A percentile compares a stretch with the other conserved stretches of the same genome.
Conservation (phyloP, 2,329 filamentous ascomycete species). For the Sclerotinia sclerotiorum region DNA sequence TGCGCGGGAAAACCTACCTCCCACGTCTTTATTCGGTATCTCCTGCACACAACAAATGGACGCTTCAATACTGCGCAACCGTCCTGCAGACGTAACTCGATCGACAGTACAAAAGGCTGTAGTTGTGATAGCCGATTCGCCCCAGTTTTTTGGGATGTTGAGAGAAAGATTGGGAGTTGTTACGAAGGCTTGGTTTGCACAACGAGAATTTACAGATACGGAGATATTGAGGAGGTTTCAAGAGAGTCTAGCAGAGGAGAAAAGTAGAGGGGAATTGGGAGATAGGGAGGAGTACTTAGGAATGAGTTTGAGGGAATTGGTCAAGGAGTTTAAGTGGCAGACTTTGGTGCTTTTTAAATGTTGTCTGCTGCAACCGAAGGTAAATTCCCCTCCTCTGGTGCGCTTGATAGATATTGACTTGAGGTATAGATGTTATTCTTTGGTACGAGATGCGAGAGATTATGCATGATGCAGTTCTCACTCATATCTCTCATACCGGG, state of each 20-base stretch:
- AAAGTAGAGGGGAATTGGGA: slow-evolving; percentile 62
- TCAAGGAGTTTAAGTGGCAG: slow-evolving; percentile 93
- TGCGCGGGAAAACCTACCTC: slow-evolving; percentile 52
- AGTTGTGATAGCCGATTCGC: slow-evolving; percentile 89
- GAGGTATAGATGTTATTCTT: slow-evolving; percentile 90
- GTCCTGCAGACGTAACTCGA: slow-evolving; percentile 87
- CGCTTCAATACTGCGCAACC: slow-evolving; percentile 70
- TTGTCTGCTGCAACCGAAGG: slow-evolving; percentile 90
- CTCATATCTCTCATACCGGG: slow-evolving; percentile 93
- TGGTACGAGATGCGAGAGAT: slow-evolving; percentile 87
- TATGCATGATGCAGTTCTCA: slow-evolving; percentile 99
- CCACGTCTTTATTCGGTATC: slow-evolving; percentile 90
- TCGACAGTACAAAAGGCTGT: slow-evolving; percentile 98
- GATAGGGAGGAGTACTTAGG: slow-evolving; percentile 87
- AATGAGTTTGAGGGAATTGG: slow-evolving; percentile 82
- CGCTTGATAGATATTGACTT: slow-evolving; percentile 17
- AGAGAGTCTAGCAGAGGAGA: slow-evolving; percentile 75
- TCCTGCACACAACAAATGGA: slow-evolving; percentile 92
- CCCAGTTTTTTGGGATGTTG: slow-evolving; percentile 85
- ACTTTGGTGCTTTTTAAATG: slow-evolving; percentile 93
- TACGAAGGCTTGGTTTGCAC: slow-evolving; percentile 93
- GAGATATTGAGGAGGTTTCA: slow-evolving; percentile 91
- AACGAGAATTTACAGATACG: slow-evolving; percentile 85
- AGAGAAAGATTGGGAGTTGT: slow-evolving; percentile 87
- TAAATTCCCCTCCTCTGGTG: slow-evolving; percentile 42